A percentile compares a stretch with the other conserved stretches of the same genome.
Evolutionary conservation across 1,284 basidiomycete species (phyloP).

Genomic region (Marasmius fiardii): DNA sequence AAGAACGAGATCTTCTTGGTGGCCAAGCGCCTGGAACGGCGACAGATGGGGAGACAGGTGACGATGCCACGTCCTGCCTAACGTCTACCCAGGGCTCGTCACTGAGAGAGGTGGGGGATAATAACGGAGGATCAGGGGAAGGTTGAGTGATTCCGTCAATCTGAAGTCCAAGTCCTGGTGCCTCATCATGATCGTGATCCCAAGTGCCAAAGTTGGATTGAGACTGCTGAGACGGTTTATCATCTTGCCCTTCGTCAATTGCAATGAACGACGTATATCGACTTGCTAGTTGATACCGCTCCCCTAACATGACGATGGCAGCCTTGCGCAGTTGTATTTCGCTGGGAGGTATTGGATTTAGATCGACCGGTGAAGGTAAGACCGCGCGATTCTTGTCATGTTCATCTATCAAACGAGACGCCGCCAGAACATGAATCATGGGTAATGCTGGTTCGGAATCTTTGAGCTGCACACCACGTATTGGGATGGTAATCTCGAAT

Average conservation of each 20-base stretch:
- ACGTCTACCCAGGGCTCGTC: neutral
- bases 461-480: slow-evolving; percentile 35
- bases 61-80: neutral
- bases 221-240: neutral
- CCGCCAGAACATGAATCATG: slow-evolving; percentile 52
- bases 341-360: slow-evolving; percentile 16
- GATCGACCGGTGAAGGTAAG: slow-evolving; percentile 25
- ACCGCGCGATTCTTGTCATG: slow-evolving; percentile 30
- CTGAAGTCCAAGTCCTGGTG: neutral
- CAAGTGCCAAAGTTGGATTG: slow-evolving; percentile 11
- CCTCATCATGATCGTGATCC: neutral
- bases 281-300: slow-evolving; percentile 49
- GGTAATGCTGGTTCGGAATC: slow-evolving; percentile 27
- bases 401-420: slow-evolving; percentile 46
- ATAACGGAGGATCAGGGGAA: neutral
- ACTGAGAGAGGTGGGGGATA: neutral
- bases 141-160: neutral
- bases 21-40: slow-evolving; percentile 15
- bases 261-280: slow-evolving; percentile 56
- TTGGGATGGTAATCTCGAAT: slow-evolving; percentile 33
- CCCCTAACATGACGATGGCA: slow-evolving; percentile 45
- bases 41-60: neutral
- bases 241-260: slow-evolving; percentile 26
- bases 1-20: slow-evolving; percentile 15
- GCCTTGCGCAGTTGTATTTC: slow-evolving; percentile 36